phyloP scores from a whole-genome alignment of 805 yeast species.

The Lachancea quebecensis region DNA sequence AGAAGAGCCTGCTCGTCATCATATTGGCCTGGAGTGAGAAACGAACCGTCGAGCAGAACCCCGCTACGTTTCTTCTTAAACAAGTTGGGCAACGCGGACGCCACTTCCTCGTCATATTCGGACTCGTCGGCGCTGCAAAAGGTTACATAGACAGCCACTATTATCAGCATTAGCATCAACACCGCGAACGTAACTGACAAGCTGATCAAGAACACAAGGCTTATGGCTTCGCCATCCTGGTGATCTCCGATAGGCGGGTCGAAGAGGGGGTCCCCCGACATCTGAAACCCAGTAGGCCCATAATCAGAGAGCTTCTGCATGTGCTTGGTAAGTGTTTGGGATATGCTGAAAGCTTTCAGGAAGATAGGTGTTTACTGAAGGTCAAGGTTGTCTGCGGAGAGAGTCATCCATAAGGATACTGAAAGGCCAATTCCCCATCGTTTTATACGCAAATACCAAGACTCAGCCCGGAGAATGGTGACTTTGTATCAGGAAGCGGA shows the following conservation, averaged over 20 bases:
- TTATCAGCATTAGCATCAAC: constrained; percentile 25
- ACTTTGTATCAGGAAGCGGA: too few relatives aligned
- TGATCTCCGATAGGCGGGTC: constrained; percentile 10
- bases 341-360: not conserved
- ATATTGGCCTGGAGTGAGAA: constrained; percentile 25
- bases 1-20: constrained; percentile 23
- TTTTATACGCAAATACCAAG: too few relatives aligned
- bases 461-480: too few relatives aligned
- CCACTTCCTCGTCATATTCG: constrained; percentile 29
- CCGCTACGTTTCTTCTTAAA: constrained; percentile 25
- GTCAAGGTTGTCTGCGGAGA: too few relatives aligned
- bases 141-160: constrained; percentile 30
- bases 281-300: constrained; percentile 1
- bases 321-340: not conserved
- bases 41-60: constrained; percentile 26
- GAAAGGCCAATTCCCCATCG: too few relatives aligned
- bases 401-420: too few relatives aligned
- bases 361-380: not conserved
- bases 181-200: constrained; percentile 31
- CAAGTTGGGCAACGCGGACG: constrained; percentile 15
- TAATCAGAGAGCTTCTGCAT: not conserved
- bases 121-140: constrained; percentile 30
- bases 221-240: constrained; percentile 26
- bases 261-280: constrained; percentile 5
- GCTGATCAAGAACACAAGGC: constrained; percentile 30